These are phyloP conservation scores for Silybum marianum DNA, from an alignment of 129 eudicot species.

Conservation along the genomic window DNA sequence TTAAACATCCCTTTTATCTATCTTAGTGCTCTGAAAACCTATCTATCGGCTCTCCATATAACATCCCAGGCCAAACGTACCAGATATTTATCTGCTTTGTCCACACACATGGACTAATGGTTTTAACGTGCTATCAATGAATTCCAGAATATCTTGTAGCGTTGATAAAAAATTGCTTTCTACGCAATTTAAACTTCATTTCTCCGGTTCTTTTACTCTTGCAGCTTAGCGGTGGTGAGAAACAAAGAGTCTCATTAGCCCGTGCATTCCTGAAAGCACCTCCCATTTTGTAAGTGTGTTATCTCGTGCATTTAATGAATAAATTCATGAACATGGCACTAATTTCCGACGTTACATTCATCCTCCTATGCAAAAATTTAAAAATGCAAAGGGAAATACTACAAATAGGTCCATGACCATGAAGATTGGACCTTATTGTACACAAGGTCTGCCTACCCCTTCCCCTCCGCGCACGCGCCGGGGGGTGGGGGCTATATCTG, in stretches of 20 bases:
- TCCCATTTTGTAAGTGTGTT: constrained; percentile 62
- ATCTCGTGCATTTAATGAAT: neutral
- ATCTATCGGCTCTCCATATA: too few relatives aligned
- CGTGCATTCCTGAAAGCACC: constrained; percentile 97
- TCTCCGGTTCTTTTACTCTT: constrained; percentile 9
- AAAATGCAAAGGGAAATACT: neutral
- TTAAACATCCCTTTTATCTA: too few relatives aligned
- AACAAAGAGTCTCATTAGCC: constrained; percentile 93
- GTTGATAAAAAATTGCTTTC: neutral
- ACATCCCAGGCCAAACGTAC: too few relatives aligned
- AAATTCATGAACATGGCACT: neutral
- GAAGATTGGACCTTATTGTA: too few relatives aligned
- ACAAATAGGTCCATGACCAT: too few relatives aligned
- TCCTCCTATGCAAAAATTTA: neutral
- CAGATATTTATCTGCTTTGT: too few relatives aligned
- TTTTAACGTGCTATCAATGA: neutral
- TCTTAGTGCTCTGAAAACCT: too few relatives aligned
- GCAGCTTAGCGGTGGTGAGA: constrained; percentile 99
- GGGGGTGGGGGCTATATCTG: too few relatives aligned
- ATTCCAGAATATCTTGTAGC: neutral
- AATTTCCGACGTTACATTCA: neutral
- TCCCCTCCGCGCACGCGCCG: too few relatives aligned
- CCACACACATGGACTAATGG: too few relatives aligned
- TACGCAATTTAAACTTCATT: neutral
- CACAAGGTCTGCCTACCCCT: too few relatives aligned